Conservation (phyloP, 257 asterid species). For the Echium plantagineum region DNA sequence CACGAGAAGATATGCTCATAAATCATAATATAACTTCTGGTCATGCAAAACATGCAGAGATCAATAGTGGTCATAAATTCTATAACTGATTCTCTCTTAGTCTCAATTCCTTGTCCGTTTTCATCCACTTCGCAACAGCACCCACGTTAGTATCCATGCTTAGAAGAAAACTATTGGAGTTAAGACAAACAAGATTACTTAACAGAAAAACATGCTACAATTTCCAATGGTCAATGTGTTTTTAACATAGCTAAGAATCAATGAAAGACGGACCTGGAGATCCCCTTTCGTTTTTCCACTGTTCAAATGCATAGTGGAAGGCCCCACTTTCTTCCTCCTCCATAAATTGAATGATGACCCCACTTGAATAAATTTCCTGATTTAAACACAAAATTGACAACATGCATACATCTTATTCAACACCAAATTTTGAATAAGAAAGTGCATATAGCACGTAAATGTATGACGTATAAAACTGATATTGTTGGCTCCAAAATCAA, state of each 20-base stretch:
- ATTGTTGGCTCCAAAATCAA: no score
- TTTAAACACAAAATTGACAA: conserved; percentile 38
- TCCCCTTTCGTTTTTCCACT: conserved; percentile 72
- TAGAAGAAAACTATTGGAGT: no score
- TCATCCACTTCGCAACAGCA: no score
- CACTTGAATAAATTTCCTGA: conserved; percentile 83
- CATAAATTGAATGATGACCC: conserved; percentile 77
- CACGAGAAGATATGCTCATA: no score
- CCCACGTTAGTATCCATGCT: no score
- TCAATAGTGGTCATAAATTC: no score
- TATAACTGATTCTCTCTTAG: no score
- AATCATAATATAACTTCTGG: no score
- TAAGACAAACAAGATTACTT: no score
- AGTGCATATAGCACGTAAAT: not conserved
- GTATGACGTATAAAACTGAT: no score
- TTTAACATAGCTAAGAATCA: conserved; percentile 8
- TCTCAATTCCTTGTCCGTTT: no score
- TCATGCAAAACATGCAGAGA: no score
- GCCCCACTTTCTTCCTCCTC: conserved; percentile 85
- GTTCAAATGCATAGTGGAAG: conserved; percentile 91
- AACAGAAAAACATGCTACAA: not conserved
- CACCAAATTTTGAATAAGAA: not conserved
- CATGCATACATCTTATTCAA: conserved; percentile 10
- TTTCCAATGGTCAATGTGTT: not conserved
- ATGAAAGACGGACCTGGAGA: conserved; percentile 62